A percentile compares a stretch with the other conserved stretches of the same genome.
phyloP scores from a whole-genome alignment of 768 basidiomycete genomes.

The Dioszegia hungarica region DNA sequence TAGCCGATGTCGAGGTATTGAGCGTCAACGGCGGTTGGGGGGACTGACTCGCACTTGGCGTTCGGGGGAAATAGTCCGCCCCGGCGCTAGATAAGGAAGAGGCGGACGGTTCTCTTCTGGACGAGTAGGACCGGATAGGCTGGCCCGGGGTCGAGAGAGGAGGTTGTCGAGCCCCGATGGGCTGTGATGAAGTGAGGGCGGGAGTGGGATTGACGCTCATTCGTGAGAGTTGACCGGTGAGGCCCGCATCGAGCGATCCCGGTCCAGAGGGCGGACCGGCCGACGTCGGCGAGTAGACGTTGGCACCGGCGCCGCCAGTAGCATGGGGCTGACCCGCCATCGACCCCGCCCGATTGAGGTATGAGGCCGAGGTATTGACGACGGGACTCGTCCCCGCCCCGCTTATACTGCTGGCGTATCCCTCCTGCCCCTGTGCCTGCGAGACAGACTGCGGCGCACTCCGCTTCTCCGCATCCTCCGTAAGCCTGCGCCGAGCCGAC shows the following conservation, averaged over 20 bases:
- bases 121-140: not conserved
- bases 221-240: slow-evolving; percentile 2
- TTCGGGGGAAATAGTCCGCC: slow-evolving; percentile 8
- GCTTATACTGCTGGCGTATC: not conserved
- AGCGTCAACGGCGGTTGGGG: not conserved
- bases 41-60: not conserved
- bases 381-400: not conserved
- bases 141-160: not conserved
- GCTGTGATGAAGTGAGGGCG: not conserved
- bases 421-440: not conserved
- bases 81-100: slow-evolving; percentile 7
- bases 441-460: no score
- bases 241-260: no score
- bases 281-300: no score
- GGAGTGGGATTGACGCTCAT: no score
- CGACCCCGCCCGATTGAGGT: not conserved
- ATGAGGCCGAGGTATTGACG: not conserved
- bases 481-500: slow-evolving; percentile 63
- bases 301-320: no score
- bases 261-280: not conserved
- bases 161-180: not conserved
- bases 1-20: no score
- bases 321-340: not conserved
- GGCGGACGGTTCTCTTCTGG: slow-evolving; percentile 30
- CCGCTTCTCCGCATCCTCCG: slow-evolving; percentile 41